Evolutionary conservation across 2,329 filamentous ascomycete species (phyloP).

Genomic region (Stemphylium lycopersici): DNA sequence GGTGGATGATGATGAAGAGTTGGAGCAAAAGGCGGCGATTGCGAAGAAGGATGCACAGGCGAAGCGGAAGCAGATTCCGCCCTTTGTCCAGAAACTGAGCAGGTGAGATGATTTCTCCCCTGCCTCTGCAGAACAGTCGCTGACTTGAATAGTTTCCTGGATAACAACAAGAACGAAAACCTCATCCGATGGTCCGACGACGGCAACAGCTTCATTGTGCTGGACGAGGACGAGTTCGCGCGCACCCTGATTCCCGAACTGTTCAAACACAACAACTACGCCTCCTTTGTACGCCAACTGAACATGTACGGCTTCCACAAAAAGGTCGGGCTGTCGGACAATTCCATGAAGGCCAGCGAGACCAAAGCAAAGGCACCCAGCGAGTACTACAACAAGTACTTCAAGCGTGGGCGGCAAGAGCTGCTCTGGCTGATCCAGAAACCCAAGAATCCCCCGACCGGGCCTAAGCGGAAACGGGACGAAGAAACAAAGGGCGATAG

Average conservation of each 20-base stretch:
- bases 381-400: slow-evolving; percentile 97
- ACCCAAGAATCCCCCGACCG: slow-evolving; percentile 71
- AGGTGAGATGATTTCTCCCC: slow-evolving; percentile 66
- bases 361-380: slow-evolving; percentile 97
- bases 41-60: slow-evolving; percentile 87
- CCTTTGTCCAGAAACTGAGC: slow-evolving; percentile 97
- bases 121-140: background rate
- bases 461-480: slow-evolving; percentile 56
- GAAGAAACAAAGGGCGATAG: slow-evolving; percentile 72
- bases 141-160: slow-evolving; percentile 73
- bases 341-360: slow-evolving; percentile 96
- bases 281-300: slow-evolving; percentile 75
- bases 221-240: slow-evolving; percentile 91
- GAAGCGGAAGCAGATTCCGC: slow-evolving; percentile 94
- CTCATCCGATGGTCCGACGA: slow-evolving; percentile 97
- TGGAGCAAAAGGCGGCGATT: slow-evolving; percentile 78
- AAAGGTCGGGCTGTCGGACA: slow-evolving; percentile 78
- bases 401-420: slow-evolving; percentile 90
- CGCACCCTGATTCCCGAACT: slow-evolving; percentile 75
- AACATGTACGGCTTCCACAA: slow-evolving; percentile 64
- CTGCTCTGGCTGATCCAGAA: slow-evolving; percentile 96
- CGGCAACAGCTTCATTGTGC: slow-evolving; percentile 93
- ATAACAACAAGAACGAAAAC: slow-evolving; percentile 90
- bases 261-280: slow-evolving; percentile 82
- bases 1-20: slow-evolving; percentile 70